Base-by-base conservation (phyloP, 768 basidiomycete species). In the Termitomyces eurrhizus region DNA sequence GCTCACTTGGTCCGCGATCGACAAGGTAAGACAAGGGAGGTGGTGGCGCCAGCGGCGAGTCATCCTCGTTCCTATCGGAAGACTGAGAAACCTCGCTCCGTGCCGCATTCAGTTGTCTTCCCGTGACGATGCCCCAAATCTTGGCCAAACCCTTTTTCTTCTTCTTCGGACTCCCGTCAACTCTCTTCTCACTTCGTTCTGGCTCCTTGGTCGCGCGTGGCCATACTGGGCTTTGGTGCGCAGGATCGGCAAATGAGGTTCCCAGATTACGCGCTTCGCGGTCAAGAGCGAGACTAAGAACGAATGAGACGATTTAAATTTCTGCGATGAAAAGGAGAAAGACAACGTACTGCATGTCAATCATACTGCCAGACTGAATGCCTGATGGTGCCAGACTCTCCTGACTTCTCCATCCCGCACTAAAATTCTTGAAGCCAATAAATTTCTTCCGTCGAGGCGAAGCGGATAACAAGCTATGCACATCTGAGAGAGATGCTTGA, bases 21-120 rank as follows among this genome's bases (percentile, higher is more conserved):
- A 93, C 93, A 51, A 98, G 82, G 74, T 94, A 95, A 0, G 93
- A 93, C 56, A 98, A 69, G 5, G 93, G 89, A 5, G 96, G 96
- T 3, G 96, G 96, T 0, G 95, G 96, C 3, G 90, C 87, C 44
- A 97, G 77, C 4, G 92, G 94, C 9, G 80, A 72, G 65, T 90
- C 85, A 66, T 93, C 91, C 3, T 91, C 88, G 46, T 68, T 71
- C 44, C 72, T 78, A 62, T 79, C 82, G 29, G 74, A 58, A 13
- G 75, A 77, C 16, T 77, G 78, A 7, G 75, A 66, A 16, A 74
- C 68, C 11, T 73, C 72, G 32, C 71, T 71, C 42, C 72, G 68
- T 44, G 66, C 70, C 7, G 59, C 33, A 29, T 67, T 61, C 24
- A 79, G 74, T 42, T 77, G 74, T 64, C 83, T 83, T 18, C 76